phyloP scores from a whole-genome alignment of 306 rosid genomes.

The Acacia acuminata region DNA sequence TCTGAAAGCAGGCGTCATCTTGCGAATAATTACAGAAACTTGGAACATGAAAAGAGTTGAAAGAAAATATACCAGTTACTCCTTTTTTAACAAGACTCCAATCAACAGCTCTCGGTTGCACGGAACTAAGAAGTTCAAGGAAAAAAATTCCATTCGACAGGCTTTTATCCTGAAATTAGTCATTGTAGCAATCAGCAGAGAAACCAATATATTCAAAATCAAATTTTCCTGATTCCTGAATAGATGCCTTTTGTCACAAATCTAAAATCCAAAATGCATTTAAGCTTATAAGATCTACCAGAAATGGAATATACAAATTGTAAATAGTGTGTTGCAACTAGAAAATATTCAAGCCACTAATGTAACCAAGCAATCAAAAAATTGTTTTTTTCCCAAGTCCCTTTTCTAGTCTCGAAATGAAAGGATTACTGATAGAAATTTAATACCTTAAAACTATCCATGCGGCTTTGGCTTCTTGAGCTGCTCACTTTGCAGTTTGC shows the following conservation, averaged over 20 bases:
- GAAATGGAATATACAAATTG: neutral
- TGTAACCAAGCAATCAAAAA: neutral
- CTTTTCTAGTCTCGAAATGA: neutral
- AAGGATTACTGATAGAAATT: neutral
- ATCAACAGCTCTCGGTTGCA: slow-evolving; percentile 85
- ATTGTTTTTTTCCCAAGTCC: neutral
- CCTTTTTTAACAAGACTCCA: slow-evolving; percentile 97
- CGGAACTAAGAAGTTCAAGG: slow-evolving; percentile 94
- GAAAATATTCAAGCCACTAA: neutral
- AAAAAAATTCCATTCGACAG: slow-evolving; percentile 86
- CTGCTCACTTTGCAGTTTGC: slow-evolving; percentile 79
- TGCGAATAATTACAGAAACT: neutral
- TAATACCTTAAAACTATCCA: slow-evolving; percentile 83
- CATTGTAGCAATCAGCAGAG: slow-evolving; percentile 21
- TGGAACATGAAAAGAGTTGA: neutral
- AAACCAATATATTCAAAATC: slow-evolving; percentile 6
- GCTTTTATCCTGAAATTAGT: slow-evolving; percentile 72
- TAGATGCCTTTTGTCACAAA: neutral
- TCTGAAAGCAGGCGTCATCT: neutral
- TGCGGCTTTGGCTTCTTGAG: slow-evolving; percentile 74
- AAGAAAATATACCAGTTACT: slow-evolving; percentile 60
- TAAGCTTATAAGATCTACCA: neutral
- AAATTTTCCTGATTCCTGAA: neutral
- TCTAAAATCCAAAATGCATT: neutral
- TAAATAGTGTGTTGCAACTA: neutral